Evolutionary conservation across 2,329 filamentous ascomycete species (phyloP), one percentile per base, ranked within the genome.

Genomic region (Monosporascus sp.): DNA sequence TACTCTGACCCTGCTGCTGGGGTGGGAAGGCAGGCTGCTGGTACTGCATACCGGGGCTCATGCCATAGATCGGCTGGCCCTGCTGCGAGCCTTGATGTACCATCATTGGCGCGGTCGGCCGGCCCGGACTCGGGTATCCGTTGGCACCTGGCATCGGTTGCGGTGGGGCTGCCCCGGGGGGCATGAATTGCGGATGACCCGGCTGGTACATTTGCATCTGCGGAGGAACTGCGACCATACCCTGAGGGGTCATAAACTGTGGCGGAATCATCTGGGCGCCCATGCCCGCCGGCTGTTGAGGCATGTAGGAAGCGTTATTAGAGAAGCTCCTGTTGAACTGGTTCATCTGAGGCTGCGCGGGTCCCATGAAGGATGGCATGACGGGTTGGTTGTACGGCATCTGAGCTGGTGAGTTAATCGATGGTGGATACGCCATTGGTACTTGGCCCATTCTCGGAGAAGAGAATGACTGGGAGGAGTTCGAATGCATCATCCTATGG

Each of bases 81-180:
- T 96, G 92, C 65, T 97, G 93, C 27, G 92, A 97, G 52, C 90
- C 90, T 73, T 96, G 90, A 60, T 92, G 92, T 64, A 87, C 89
- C 93, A 97, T 97, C 86, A 95, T 90, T 2, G 90, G 87, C 14
- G 94, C 90, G 20, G 77, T 69, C 27, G 86, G 85, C 48, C 91
- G 83, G 53, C 90, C 86, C 1, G 93, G 93, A 67, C 93, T 97
- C n/a, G 90, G 89, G 65, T 89, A 96, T 17, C 90, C 90, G 62
- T 86, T 88, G 7, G 82, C 78, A 44, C 82, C 88, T 20, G 87
- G 83, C 51, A 84, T 79, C 8, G 74, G 71, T 60, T 83, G 82
- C 27, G 80, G 81, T 18, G 78, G 78, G 2, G 77, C 79, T 41
- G 74, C 74, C 25, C 72, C 74, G 20, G 79, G 76, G 35, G 71